Evolutionary conservation across 2,329 filamentous ascomycete species (phyloP).

Genomic region (Aspergillus sp.): DNA sequence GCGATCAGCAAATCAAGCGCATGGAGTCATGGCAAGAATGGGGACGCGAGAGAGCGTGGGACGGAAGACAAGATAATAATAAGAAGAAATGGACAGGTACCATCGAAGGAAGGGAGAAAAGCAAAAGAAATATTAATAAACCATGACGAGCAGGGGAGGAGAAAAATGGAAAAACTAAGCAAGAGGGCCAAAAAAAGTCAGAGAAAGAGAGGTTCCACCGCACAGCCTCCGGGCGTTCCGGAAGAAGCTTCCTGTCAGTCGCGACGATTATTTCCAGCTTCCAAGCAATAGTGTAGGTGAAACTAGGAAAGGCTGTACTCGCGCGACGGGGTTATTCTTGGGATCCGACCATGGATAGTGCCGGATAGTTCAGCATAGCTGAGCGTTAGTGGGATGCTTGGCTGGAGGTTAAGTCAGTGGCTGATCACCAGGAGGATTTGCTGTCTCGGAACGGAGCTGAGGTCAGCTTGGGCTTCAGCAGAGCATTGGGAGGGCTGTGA

Average conservation of each 20-base stretch:
- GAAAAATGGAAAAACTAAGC: constrained; percentile 1
- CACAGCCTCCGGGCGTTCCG: constrained; percentile 29
- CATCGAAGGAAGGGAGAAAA: background rate
- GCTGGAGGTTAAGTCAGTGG: constrained; percentile 3
- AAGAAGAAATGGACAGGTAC: background rate
- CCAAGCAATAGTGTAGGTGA: background rate
- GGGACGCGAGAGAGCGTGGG: background rate
- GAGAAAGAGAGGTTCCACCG: constrained; percentile 12
- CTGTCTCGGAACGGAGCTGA: background rate
- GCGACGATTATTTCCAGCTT: background rate
- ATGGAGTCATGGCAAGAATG: background rate
- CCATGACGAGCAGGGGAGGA: background rate
- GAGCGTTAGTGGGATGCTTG: constrained; percentile 5
- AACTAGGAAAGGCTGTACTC: background rate
- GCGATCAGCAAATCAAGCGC: background rate
- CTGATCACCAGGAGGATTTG: background rate
- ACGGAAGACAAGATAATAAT: background rate
- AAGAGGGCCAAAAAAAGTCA: background rate
- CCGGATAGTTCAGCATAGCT: background rate
- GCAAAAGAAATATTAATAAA: background rate
- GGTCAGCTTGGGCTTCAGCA: background rate
- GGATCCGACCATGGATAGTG: background rate
- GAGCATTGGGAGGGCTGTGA: background rate
- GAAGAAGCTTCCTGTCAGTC: constrained; percentile 5
- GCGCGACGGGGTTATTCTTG: background rate